phyloP scores from a whole-genome alignment of 345 rosid species.

The Theobroma cacao region DNA sequence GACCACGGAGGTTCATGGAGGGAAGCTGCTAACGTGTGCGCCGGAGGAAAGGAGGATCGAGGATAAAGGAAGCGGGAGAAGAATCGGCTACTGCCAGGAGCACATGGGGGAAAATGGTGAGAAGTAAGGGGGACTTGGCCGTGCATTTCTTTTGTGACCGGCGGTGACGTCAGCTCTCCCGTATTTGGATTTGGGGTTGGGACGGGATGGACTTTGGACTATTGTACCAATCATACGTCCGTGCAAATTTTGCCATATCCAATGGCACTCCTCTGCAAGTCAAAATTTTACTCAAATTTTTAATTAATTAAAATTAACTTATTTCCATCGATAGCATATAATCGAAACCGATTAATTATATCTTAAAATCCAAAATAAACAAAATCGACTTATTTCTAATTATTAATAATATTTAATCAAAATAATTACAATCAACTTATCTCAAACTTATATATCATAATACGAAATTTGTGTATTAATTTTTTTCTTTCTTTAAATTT shows the following conservation, averaged over 20 bases:
- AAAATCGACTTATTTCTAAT: no score
- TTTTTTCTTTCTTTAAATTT: no score
- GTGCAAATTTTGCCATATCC: constrained; percentile 5
- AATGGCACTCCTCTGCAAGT: background rate
- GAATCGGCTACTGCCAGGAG: constrained; percentile 13
- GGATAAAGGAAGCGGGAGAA: constrained; percentile 22
- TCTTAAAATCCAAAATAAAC: no score
- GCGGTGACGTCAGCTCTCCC: constrained; percentile 55
- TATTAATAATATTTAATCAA: no score
- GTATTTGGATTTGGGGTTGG: constrained; percentile 19
- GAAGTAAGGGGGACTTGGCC: constrained; percentile 18
- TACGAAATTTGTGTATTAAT: no score
- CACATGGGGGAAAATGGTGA: background rate
- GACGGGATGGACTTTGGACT: constrained; percentile 17
- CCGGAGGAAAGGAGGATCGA: constrained; percentile 11
- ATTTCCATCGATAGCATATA: no score
- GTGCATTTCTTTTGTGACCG: constrained; percentile 35
- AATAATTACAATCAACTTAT: no score
- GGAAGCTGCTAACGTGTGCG: constrained; percentile 27
- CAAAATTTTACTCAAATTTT: no score
- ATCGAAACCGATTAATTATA: no score
- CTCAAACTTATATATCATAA: no score
- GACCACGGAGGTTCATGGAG: constrained; percentile 24
- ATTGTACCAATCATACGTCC: background rate
- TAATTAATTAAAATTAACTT: no score